phyloP scores from a whole-genome alignment of 2,329 filamentous ascomycete species.

The Zopfia rhizophila region DNA sequence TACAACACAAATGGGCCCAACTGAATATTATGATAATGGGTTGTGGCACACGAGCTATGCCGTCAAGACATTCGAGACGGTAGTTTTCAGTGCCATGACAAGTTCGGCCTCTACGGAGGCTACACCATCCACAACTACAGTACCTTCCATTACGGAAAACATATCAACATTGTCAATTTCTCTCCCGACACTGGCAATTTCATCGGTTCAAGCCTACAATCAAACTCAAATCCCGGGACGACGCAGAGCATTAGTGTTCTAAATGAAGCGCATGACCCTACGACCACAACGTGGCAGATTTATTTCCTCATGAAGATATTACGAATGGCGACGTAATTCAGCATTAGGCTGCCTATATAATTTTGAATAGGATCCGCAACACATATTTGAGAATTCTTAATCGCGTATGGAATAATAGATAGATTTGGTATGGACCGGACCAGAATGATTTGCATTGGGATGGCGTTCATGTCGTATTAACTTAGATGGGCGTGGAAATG shows the following conservation, averaged over 20 bases:
- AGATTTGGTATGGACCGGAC: too few species aligned
- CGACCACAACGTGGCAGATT: too few species aligned
- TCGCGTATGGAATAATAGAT: too few species aligned
- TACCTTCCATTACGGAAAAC: constrained; percentile 10
- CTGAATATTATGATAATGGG: constrained; percentile 57
- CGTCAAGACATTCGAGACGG: constrained; percentile 44
- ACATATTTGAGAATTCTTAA: too few species aligned
- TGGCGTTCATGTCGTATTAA: too few species aligned
- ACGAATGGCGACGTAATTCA: too few species aligned
- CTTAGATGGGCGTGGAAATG: too few species aligned
- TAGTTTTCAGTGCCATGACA: constrained; percentile 8
- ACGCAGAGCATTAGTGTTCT: neutral
- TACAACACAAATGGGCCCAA: constrained; percentile 36
- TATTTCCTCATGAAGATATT: too few species aligned
- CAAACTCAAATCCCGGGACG: constrained; percentile 9
- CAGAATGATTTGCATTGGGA: too few species aligned
- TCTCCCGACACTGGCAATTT: constrained; percentile 18
- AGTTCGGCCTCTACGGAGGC: neutral
- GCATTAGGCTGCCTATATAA: too few species aligned
- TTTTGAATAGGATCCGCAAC: too few species aligned
- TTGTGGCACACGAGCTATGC: constrained; percentile 57
- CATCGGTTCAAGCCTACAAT: constrained; percentile 14
- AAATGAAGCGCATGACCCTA: too few species aligned
- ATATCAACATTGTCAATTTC: neutral
- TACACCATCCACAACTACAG: constrained; percentile 10